Percentiles rank a stretch among this genome's conserved stretches.
These are phyloP conservation scores for Eremothecium gossypii DNA, from an alignment of 1,139 yeast species.

Conservation along the genomic window DNA sequence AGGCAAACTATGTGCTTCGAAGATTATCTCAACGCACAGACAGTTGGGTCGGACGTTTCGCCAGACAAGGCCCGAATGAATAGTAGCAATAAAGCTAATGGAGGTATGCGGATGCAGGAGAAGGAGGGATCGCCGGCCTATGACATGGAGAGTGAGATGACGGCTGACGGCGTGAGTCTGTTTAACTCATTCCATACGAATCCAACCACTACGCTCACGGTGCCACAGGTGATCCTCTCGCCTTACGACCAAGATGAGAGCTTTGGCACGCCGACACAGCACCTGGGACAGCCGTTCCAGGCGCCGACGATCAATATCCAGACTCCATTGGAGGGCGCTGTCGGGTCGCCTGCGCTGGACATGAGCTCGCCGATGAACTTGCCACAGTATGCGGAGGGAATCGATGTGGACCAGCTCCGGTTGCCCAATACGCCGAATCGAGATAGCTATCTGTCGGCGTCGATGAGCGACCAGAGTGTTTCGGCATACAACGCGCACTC, in stretches of 20 bases:
- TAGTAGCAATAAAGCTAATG: not conserved
- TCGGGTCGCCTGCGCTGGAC: not conserved
- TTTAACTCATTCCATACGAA: not conserved
- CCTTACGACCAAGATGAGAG: not conserved
- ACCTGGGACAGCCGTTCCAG: constrained; percentile 1
- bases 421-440: not conserved
- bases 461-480: not conserved
- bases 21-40: constrained; percentile 1
- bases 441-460: not conserved
- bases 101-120: no score
- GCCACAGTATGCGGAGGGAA: not conserved
- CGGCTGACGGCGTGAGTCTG: not conserved
- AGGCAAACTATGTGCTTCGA: not conserved
- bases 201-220: not conserved
- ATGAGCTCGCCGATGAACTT: not conserved
- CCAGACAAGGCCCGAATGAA: not conserved
- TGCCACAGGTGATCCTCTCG: constrained; percentile 1
- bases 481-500: not conserved
- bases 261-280: not conserved
- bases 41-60: not conserved
- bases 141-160: no score
- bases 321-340: not conserved
- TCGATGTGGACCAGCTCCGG: not conserved
- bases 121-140: no score
- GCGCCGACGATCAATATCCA: constrained; percentile 8